Conservation (phyloP, 2,329 filamentous ascomycete species). For the Iodosphaeria phyllophila region DNA sequence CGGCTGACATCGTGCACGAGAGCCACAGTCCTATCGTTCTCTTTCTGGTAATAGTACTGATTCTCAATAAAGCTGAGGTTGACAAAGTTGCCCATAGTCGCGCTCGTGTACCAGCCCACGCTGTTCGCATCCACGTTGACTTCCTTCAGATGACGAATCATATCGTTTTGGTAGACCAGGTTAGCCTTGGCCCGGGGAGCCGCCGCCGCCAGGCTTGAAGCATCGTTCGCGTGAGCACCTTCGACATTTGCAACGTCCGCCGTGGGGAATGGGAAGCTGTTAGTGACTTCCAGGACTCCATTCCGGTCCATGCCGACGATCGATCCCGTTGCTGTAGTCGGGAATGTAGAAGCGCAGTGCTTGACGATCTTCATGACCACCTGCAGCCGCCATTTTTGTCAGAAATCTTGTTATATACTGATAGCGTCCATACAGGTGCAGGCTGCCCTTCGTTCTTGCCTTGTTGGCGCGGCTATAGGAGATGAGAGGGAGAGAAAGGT, state of each 20-base stretch:
- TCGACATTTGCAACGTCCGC: constrained; percentile 52
- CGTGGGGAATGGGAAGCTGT: constrained; percentile 84
- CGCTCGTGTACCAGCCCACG: constrained; percentile 96
- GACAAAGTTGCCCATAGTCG: constrained; percentile 97
- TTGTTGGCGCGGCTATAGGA: neutral
- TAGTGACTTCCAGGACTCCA: constrained; percentile 73
- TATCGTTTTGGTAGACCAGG: constrained; percentile 76
- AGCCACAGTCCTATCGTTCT: constrained; percentile 74
- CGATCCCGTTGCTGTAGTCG: constrained; percentile 73
- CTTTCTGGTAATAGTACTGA: constrained; percentile 92
- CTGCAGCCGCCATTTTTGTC: constrained; percentile 21
- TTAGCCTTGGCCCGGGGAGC: constrained; percentile 88
- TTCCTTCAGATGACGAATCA: constrained; percentile 91
- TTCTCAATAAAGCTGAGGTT: constrained; percentile 94
- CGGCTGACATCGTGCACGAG: constrained; percentile 91
- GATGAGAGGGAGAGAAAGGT: constrained; percentile 9
- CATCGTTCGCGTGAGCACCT: constrained; percentile 47
- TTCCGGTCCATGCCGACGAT: constrained; percentile 86
- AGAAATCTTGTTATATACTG: neutral
- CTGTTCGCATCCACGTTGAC: constrained; percentile 98
- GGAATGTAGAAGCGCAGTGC: constrained; percentile 76
- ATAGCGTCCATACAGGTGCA: neutral
- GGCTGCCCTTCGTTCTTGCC: neutral
- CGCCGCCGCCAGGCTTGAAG: constrained; percentile 61
- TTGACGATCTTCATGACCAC: constrained; percentile 98